Evolutionary conservation across 177 flowering plant genomes (phyloP), one percentile per base, ranked within the genome.

Genomic region (Vitis hybrid): DNA sequence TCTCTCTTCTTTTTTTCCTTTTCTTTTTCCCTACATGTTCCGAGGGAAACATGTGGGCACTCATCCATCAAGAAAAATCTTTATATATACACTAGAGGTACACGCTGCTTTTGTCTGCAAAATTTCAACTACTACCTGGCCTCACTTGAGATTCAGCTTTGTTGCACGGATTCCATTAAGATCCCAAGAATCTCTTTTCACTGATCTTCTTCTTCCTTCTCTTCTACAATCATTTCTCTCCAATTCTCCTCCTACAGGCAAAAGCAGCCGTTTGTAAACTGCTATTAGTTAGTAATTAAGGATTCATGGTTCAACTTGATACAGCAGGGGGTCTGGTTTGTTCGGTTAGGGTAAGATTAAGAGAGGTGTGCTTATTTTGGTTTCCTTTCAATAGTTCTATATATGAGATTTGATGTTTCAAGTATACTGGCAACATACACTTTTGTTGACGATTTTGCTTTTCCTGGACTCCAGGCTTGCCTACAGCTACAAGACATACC

Each of bases 41-140:
- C 34, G 9, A 26, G 57, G 78, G 84, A 75, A 74, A 82, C 80
- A 79, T 79, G 84, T 82, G 84, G 82, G 84, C 80, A 67, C 78
- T 68, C 29, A 18, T 16, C 50, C 70, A 50, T 16, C 65, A 69
- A 59, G 16, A 49, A n/a, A 53, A 58, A 56, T 10, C 49, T 19
- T 64, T 64, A 14, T 14, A 34, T 14, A 54, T 14, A 66, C 5
- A 10, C 19, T 4, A 22, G n/a, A 39, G 19, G 62, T 55, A 18
- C 49, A 53, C 60, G 51, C 60, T 34, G 19, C 52, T 62, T 73
- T 68, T 63, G 68, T 74, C 68, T 74, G 64, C 52, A 64, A 39
- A 29, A 63, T 59, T 18, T 56, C 54, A 13, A 57, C 60, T 53
- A 61, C 66, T 68, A 29, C 59, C 29, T 39, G 49, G 11, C 5